Evolutionary conservation across 345 rosid species (phyloP).

Genomic region (Populus simonii): DNA sequence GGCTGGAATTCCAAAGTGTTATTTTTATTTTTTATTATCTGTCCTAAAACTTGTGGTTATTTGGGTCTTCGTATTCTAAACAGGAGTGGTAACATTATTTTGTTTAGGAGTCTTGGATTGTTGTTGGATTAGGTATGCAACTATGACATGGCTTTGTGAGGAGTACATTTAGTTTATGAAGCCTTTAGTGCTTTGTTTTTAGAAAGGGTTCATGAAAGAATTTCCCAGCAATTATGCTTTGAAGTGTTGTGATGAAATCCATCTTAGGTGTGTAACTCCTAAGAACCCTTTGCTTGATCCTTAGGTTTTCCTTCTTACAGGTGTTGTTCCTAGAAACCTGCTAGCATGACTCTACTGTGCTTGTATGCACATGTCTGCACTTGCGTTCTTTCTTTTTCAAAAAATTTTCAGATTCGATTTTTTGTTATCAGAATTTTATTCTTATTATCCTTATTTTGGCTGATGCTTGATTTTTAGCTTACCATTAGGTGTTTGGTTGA

Average conservation of each 20-base stretch:
- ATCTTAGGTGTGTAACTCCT: neutral
- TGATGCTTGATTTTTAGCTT: neutral
- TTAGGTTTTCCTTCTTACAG: neutral
- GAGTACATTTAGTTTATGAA: neutral
- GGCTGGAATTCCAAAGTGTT: neutral
- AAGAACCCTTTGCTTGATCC: neutral
- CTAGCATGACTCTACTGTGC: neutral
- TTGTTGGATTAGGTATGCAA: neutral
- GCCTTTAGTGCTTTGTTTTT: neutral
- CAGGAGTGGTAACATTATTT: neutral
- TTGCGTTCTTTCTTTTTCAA: neutral
- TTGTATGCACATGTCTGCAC: neutral
- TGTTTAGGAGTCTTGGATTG: neutral
- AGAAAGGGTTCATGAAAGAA: neutral
- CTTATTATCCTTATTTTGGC: neutral
- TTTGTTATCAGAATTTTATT: neutral
- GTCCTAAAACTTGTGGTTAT: neutral
- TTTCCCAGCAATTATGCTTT: neutral
- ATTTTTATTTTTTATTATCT: no score
- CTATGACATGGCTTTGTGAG: neutral
- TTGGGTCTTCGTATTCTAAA: neutral
- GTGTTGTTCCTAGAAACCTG: neutral
- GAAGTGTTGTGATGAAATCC: neutral
- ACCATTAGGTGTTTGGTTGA: neutral
- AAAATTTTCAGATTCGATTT: neutral